Conservation (phyloP, 306 rosid genomes). For the Gastrolobium bilobum region DNA sequence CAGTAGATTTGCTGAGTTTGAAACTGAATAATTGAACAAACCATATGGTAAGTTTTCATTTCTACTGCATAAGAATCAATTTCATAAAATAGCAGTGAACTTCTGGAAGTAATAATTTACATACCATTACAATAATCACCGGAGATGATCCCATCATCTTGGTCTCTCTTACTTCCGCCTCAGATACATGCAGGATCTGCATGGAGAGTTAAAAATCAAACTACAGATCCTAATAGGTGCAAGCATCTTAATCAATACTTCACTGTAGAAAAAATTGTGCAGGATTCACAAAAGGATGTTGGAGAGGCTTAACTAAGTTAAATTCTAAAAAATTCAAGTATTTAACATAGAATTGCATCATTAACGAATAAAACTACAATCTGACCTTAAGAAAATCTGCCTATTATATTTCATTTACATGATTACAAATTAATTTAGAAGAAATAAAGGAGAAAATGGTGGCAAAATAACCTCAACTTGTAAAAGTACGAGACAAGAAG, state of each 20-base stretch:
- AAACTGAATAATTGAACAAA: conserved; percentile 63
- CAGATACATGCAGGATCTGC: conserved; percentile 93
- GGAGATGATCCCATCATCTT: conserved; percentile 90
- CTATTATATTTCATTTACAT: conserved; percentile 29
- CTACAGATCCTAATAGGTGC: neutral
- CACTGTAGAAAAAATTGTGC: neutral
- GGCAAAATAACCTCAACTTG: conserved; percentile 10
- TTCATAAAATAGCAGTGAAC: conserved; percentile 17
- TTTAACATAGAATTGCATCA: conserved; percentile 26
- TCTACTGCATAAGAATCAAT: conserved; percentile 28
- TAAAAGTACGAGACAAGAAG: conserved; percentile 25
- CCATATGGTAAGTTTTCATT: conserved; percentile 31
- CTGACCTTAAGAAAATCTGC: conserved; percentile 4
- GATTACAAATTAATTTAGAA: neutral
- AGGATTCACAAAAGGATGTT: conserved; percentile 17
- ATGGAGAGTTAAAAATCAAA: conserved; percentile 42
- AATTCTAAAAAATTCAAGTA: neutral
- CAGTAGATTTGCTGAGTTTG: conserved; percentile 94
- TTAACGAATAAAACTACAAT: conserved; percentile 7
- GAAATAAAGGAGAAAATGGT: neutral
- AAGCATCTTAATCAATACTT: conserved; percentile 35
- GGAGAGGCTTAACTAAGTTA: conserved; percentile 16
- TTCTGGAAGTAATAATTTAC: conserved; percentile 26
- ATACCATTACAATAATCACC: conserved; percentile 73
- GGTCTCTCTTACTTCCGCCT: conserved; percentile 77